Base-by-base conservation (phyloP, 257 asterid genomes). In the Gentiana macrophylla region DNA sequence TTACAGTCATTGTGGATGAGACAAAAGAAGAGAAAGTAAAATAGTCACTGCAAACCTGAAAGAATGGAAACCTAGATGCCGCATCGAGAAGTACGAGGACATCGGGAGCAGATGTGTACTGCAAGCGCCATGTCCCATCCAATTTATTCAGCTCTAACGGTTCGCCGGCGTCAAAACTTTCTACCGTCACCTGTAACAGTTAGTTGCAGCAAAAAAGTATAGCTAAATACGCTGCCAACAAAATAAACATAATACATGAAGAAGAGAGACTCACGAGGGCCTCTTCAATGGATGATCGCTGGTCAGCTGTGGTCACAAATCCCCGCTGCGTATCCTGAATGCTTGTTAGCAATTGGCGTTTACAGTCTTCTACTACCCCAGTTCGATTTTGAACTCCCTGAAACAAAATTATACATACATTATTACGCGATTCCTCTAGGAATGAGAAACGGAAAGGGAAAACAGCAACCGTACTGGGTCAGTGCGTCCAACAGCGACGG, bases 91-190 rank as follows among this genome's bases (percentile, higher is more conserved):
- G 95, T 60, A 80, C 35, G 46, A 90, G 75, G 70, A 86, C 97
- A 67, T 90, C 96, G 1, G 89, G 61, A 3, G 97, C 97, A 8
- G 97, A 82, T 4, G 97, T 86, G 67, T 86, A 86, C 72, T 84
- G 93, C 81, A 90, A 72, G 37, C 97, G 97, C 97, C 97, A 86
- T 8, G 94, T 86, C n/a, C 96, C 96, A 32, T 90, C 81, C 78
- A 90, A 74, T 58, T 69, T 53, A 35, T 55, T 70, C 70, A 86
- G 73, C 38, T 84, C 66, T 55, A 86, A 67, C 15, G 80, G 73
- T 56, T 77, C 75, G 56, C 88, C 93, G 11, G 89, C 84, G 62
- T 79, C 81, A 49, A 72, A 72, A 50, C 79, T 67, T 67, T 90
- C 97, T 46, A 90, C 86, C 44, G 57, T 57, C 63, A 85, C 94